Conservation (phyloP, 805 yeast genomes). For the Yamadazyma nakazawae region DNA sequence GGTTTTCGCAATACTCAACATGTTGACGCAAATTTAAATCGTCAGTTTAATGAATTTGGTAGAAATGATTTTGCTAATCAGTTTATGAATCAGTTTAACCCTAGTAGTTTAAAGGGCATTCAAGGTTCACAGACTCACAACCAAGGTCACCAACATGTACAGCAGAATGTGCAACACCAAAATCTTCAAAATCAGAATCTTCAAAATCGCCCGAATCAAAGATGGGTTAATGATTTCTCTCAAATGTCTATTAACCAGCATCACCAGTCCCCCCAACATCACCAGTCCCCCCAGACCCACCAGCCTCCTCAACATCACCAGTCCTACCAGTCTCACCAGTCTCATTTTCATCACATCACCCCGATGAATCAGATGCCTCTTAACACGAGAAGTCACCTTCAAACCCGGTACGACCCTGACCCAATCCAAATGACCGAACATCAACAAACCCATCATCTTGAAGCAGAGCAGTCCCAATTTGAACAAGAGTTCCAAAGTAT, state of each 20-base stretch:
- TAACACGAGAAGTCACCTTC: constrained; percentile 21
- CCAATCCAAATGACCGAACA: constrained; percentile 20
- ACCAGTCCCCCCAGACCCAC: neutral
- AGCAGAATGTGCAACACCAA: neutral
- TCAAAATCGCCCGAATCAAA: constrained; percentile 7
- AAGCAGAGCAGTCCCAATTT: constrained; percentile 26
- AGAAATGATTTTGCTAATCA: constrained; percentile 15
- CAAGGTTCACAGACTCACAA: neutral
- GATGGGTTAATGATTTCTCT: constrained; percentile 32
- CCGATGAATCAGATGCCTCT: constrained; percentile 11
- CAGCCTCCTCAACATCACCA: neutral
- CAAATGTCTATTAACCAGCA: constrained; percentile 18
- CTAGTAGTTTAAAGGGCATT: constrained; percentile 2
- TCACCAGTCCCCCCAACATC: constrained; percentile 2
- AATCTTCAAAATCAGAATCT: neutral
- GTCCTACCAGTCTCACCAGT: neutral
- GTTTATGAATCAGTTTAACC: constrained; percentile 13
- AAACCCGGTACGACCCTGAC: constrained; percentile 13
- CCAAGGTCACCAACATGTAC: neutral
- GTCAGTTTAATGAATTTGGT: constrained; percentile 36
- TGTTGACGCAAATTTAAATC: constrained; percentile 34
- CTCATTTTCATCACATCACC: constrained; percentile 1
- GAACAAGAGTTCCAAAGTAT: constrained; percentile 33
- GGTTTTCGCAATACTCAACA: constrained; percentile 14
- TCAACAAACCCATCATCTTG: constrained; percentile 24